These are phyloP conservation scores for Colletotrichum sp. DNA, from an alignment of 2,329 filamentous ascomycete genomes.

Conservation along the genomic window DNA sequence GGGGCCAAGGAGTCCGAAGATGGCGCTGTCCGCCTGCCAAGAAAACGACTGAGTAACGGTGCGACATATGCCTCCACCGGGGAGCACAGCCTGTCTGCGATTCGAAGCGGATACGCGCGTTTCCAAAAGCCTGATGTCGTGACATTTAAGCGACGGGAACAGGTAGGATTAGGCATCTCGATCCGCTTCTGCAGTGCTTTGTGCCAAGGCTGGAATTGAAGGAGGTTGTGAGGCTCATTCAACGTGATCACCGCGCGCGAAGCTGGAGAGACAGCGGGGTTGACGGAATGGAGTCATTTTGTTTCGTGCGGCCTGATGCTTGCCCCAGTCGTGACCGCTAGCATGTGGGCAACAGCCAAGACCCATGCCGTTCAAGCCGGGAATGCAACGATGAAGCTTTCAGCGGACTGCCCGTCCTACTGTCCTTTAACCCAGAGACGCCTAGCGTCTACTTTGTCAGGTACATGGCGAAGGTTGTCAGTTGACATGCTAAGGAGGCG, in stretches of 20 bases:
- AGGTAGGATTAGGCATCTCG: background rate
- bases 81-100: background rate
- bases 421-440: background rate
- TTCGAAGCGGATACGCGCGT: slow-evolving; percentile 4
- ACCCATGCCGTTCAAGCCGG: background rate
- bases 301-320: background rate
- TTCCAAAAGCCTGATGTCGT: background rate
- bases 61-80: background rate
- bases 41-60: background rate
- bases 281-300: background rate
- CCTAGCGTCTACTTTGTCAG: background rate
- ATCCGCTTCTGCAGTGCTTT: background rate
- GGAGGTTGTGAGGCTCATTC: background rate
- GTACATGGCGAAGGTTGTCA: background rate
- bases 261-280: background rate
- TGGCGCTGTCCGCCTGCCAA: background rate
- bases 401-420: background rate
- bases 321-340: background rate
- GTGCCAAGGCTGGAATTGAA: background rate
- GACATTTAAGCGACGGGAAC: background rate
- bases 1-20: background rate
- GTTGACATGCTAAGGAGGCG: background rate
- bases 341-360: background rate
- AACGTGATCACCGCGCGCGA: background rate
- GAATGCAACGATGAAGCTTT: slow-evolving; percentile 13